Evolutionary conservation across 306 rosid species (phyloP).

Genomic region (Neltuma alba): DNA sequence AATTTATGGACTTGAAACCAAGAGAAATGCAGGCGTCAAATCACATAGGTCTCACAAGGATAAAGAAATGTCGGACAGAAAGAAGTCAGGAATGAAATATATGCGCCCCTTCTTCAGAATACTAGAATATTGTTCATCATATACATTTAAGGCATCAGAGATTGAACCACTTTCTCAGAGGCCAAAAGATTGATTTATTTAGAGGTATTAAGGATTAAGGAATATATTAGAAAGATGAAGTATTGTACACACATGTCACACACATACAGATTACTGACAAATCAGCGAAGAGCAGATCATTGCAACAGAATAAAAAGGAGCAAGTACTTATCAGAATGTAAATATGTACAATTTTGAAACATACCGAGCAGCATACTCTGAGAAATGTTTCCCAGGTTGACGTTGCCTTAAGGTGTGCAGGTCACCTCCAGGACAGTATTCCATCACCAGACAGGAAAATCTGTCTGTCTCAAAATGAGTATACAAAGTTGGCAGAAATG

Average conservation of each 20-base stretch:
- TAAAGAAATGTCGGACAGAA: background rate
- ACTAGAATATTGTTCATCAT: background rate
- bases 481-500: conserved; percentile 95
- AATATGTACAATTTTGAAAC: conserved; percentile 28
- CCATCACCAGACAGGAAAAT: conserved; percentile 97
- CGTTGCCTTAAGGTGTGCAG: conserved; percentile 97
- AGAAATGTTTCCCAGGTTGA: conserved; percentile 98
- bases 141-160: background rate
- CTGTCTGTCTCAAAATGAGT: conserved; percentile 98
- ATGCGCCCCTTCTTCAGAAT: conserved; percentile 4
- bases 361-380: conserved; percentile 99
- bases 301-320: conserved; percentile 6
- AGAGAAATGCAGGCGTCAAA: conserved; percentile 12
- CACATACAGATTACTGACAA: conserved; percentile 2
- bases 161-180: background rate
- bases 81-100: background rate
- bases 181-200: background rate
- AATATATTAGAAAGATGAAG: background rate
- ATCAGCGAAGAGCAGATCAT: background rate
- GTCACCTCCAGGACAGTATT: conserved; percentile 99
- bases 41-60: background rate
- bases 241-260: background rate
- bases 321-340: conserved; percentile 23
- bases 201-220: background rate
- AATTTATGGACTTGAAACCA: background rate